Conservation (phyloP, 139 green algal genomes). For the Chlorella sp. region DNA sequence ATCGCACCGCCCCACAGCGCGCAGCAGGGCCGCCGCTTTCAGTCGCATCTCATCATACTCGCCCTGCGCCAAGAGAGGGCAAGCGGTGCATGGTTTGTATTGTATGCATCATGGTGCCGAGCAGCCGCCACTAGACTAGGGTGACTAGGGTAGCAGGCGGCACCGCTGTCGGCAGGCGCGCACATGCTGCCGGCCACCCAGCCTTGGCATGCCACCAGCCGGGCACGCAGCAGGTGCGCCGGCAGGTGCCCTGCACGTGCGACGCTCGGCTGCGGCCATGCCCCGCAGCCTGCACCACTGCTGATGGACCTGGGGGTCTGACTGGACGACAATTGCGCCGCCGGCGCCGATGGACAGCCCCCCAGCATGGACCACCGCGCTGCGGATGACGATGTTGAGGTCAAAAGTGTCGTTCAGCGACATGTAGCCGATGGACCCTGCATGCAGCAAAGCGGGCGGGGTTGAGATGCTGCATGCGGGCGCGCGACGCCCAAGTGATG, state of each 20-base stretch:
- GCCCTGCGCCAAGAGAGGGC: slow-evolving; percentile 18
- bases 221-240: background rate
- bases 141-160: background rate
- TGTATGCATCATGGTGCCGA: background rate
- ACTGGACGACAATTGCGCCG: slow-evolving; percentile 92
- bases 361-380: slow-evolving; percentile 66
- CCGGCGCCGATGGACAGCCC: slow-evolving; percentile 85
- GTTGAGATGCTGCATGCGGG: no score
- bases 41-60: slow-evolving; percentile 97
- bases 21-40: slow-evolving; percentile 79
- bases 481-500: no score
- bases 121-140: background rate
- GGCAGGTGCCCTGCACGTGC: background rate
- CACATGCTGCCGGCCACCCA: background rate
- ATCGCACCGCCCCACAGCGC: slow-evolving; percentile 44
- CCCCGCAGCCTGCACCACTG: background rate
- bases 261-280: background rate
- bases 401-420: slow-evolving; percentile 90
- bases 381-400: slow-evolving; percentile 99
- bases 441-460: no score
- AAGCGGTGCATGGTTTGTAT: background rate
- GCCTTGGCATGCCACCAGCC: background rate
- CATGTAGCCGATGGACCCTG: slow-evolving; percentile 90
- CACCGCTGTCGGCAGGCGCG: background rate
- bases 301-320: slow-evolving; percentile 35